Base-by-base conservation (phyloP, 495 filamentous ascomycete species). In the Bathelium albidoporum region DNA sequence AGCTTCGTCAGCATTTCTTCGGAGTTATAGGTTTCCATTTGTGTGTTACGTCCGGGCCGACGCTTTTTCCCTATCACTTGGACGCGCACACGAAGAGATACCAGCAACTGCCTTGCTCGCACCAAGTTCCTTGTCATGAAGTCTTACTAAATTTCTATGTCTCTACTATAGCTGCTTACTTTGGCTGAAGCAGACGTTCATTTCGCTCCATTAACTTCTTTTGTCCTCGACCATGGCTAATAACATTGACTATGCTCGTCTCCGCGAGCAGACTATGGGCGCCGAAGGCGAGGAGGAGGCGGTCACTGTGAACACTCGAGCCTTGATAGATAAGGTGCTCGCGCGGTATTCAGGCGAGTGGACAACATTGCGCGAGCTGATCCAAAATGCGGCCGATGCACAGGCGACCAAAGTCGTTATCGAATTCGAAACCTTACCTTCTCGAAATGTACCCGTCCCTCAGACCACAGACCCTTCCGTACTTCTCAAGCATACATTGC, bases 351-450 rank as follows among this genome's bases (percentile, higher is more conserved):
- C 91, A 10, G 91, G 94, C 62, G 93, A 97, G 77, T 96, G 91
- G 76, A 84, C 82, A 29, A 83, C 85, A 24, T 79, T 97, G 16
- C 83, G 95, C 77, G 95, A 99, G 72, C 88, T 97, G 66, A 89
- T 99, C 32, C 95, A 99, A 72, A 99, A 99, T 73, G 95, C 94
- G 11, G 94, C 95, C 43, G 95, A 99, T 76, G 95, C 95, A 22
- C 87, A 88, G 65, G 92, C 94, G 22, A 88, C 86, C 10, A 91
- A 86, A 62, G 93, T 99, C 32, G 87, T 85, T 49, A 89, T 99
- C 66, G 90, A 87, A 63, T 94, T 91, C 77, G 90, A 97, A 73
- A 96, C 91, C 1, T 71, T 89, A 5, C 90, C 91, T 12, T 96
- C 91, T 26, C 81, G 85, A 1, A 84, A 79, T 18, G 78, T 94